Evolutionary conservation across 176 grass and related monocot species (phyloP).

Genomic region (Oryza nivara): DNA sequence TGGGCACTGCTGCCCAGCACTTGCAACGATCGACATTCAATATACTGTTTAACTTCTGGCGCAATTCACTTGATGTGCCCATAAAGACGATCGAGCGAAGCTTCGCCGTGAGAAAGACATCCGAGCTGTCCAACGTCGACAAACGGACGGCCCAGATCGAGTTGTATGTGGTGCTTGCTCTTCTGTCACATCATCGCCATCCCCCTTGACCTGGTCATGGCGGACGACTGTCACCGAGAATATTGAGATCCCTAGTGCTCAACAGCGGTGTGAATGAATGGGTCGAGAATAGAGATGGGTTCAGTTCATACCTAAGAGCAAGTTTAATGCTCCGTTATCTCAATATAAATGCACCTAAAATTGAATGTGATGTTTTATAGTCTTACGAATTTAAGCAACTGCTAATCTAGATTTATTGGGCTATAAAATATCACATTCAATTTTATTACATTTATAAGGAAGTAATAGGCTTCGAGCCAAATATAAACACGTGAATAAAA

Average conservation of each 20-base stretch:
- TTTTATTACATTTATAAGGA: too few species aligned
- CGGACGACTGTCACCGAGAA: not conserved
- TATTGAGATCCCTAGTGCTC: not conserved
- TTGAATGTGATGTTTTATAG: too few species aligned
- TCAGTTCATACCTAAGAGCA: too few species aligned
- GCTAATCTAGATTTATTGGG: too few species aligned
- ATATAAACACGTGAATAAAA: too few species aligned
- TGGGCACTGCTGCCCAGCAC: not conserved
- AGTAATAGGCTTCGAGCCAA: too few species aligned
- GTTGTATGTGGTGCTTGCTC: too few species aligned
- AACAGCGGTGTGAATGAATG: not conserved
- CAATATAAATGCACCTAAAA: too few species aligned
- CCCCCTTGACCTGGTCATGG: not conserved
- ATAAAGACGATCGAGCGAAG: not conserved
- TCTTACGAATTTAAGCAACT: too few species aligned
- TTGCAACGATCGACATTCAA: not conserved
- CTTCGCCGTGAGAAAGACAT: not conserved
- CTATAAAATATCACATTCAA: too few species aligned
- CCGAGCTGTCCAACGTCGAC: conserved; percentile 10
- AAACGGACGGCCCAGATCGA: not conserved
- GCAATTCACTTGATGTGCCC: not conserved
- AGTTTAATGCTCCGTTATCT: too few species aligned
- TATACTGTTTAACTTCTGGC: not conserved
- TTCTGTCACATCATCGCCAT: not conserved
- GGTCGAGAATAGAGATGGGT: not conserved